Conservation (phyloP, 2,329 filamentous ascomycete genomes). For the Sclerotinia subarctica region DNA sequence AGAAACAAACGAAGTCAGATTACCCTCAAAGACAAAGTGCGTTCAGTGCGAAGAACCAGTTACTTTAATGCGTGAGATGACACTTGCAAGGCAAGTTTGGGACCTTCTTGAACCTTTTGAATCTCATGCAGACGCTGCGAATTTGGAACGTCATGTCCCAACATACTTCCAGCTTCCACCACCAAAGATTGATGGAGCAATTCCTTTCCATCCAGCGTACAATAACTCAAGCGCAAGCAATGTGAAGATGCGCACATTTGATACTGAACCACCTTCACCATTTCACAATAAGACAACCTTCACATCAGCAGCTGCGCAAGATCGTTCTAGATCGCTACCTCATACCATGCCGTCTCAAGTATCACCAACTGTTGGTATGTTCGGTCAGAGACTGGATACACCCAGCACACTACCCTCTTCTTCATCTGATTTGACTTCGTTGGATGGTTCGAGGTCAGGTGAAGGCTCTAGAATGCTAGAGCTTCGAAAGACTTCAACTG, state of each 20-base stretch:
- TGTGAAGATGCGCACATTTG: conserved; percentile 20
- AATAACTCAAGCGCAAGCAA: conserved; percentile 18
- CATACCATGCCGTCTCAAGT: conserved; percentile 27
- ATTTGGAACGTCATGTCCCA: conserved; percentile 41
- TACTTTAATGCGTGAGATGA: conserved; percentile 42
- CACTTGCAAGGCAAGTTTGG: conserved; percentile 40
- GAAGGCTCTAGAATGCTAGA: conserved; percentile 21
- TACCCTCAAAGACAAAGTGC: conserved; percentile 39
- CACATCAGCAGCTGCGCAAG: conserved; percentile 18
- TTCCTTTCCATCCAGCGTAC: conserved; percentile 27
- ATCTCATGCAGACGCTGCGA: conserved; percentile 41
- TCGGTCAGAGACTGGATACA: conserved; percentile 23
- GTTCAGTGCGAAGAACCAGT: conserved; percentile 38
- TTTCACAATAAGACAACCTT: conserved; percentile 23
- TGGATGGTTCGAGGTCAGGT: conserved; percentile 22
- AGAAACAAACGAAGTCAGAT: conserved; percentile 26
- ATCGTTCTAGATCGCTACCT: conserved; percentile 25
- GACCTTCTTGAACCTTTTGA: conserved; percentile 41
- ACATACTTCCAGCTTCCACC: conserved; percentile 39
- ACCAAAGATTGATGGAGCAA: conserved; percentile 35
- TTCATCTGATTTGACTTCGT: conserved; percentile 24
- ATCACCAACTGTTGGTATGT: conserved; percentile 23
- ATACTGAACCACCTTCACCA: conserved; percentile 22
- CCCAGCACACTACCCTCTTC: conserved; percentile 25
- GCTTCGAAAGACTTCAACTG: conserved; percentile 10